Evolutionary conservation across 139 green algal species (phyloP).

Genomic region (Chlorella sp.): DNA sequence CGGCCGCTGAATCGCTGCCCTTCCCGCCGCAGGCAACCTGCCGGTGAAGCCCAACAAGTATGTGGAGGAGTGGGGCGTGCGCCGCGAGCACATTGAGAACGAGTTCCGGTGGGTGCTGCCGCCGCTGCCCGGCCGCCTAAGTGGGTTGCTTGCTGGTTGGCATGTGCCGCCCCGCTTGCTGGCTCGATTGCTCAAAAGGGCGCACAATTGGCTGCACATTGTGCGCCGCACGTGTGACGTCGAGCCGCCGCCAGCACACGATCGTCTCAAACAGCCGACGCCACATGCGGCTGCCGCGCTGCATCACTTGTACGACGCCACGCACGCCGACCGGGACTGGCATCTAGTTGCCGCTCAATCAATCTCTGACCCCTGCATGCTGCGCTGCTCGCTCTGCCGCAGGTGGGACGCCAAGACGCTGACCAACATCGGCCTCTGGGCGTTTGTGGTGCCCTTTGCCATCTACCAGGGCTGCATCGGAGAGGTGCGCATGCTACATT

Average conservation of each 20-base stretch:
- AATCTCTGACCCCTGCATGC: background rate
- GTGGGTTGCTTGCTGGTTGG: background rate
- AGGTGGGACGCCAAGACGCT: conserved; percentile 44
- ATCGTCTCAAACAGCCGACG: too few species aligned
- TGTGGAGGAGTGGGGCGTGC: conserved; percentile 54
- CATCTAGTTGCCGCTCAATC: too few species aligned
- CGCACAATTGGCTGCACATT: too few species aligned
- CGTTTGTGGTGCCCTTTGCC: conserved; percentile 3
- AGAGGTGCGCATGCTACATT: background rate
- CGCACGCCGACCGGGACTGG: too few species aligned
- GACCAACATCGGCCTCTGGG: conserved; percentile 29
- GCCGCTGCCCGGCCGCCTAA: background rate
- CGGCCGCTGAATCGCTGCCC: background rate
- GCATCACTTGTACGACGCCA: too few species aligned
- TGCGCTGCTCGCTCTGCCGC: background rate
- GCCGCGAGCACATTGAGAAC: conserved; percentile 57
- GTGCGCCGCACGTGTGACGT: too few species aligned
- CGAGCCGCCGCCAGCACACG: too few species aligned
- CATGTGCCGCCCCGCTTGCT: background rate
- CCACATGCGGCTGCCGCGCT: too few species aligned
- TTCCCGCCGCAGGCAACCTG: conserved; percentile 45
- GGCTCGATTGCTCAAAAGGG: too few species aligned
- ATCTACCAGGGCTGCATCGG: conserved; percentile 20
- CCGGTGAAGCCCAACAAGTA: conserved; percentile 66
- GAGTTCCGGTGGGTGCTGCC: conserved; percentile 35